These are phyloP conservation scores for Lumnitzera littorea DNA, from an alignment of 345 rosid genomes.

Conservation along the genomic window DNA sequence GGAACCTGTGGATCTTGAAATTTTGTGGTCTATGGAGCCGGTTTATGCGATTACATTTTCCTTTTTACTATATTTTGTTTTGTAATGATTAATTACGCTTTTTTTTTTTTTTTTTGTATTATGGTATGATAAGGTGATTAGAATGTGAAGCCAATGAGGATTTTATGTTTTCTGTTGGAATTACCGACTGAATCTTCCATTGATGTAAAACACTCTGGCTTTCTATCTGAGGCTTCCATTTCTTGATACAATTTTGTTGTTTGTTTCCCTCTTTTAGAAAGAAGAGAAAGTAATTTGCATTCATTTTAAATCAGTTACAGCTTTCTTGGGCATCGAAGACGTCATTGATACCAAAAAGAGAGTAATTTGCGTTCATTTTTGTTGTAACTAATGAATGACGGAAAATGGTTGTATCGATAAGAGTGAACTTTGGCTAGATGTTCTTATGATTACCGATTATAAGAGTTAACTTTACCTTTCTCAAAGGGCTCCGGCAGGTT, in stretches of 20 bases:
- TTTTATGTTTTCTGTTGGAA: slow-evolving; percentile 40
- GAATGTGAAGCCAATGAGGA: slow-evolving; percentile 44
- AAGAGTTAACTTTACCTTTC: too few relatives aligned
- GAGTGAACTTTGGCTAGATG: too few relatives aligned
- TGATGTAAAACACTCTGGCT: slow-evolving; percentile 39
- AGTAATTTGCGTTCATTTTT: too few relatives aligned
- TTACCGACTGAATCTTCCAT: slow-evolving; percentile 68
- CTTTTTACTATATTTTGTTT: neutral
- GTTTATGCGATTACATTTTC: slow-evolving; percentile 42
- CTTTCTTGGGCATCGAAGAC: too few relatives aligned
- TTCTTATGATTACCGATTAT: too few relatives aligned
- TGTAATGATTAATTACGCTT: neutral
- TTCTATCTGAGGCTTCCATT: slow-evolving; percentile 41
- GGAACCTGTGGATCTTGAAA: slow-evolving; percentile 47
- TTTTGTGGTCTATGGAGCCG: slow-evolving; percentile 40
- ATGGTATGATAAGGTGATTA: neutral
- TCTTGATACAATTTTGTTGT: neutral
- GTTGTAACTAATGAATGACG: too few relatives aligned
- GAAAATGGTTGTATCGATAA: too few relatives aligned
- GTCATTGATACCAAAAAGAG: too few relatives aligned
- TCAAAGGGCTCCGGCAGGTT: too few relatives aligned
- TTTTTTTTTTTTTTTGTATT: slow-evolving; percentile 5
- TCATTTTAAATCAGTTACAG: too few relatives aligned
- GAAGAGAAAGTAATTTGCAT: too few relatives aligned
- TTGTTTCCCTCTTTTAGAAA: too few relatives aligned